Conservation (phyloP, 495 filamentous ascomycete genomes). For the Penicillium waksmanii region DNA sequence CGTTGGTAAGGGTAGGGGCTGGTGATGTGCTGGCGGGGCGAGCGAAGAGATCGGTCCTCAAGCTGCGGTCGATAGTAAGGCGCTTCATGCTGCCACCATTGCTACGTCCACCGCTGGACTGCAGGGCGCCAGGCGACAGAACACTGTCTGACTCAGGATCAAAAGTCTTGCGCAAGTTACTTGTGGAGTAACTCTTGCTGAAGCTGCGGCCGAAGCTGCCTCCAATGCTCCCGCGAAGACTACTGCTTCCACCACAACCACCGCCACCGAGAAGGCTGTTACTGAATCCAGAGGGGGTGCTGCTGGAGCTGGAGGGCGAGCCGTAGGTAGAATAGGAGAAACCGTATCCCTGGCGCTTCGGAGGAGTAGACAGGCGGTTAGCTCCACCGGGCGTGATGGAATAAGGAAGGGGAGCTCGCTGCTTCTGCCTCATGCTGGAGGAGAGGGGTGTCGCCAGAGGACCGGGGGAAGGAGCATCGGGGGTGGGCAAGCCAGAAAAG, state of each 20-base stretch:
- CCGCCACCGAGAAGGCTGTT: slow-evolving; percentile 65
- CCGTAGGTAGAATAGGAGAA: slow-evolving; percentile 90
- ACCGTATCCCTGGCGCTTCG: slow-evolving; percentile 76
- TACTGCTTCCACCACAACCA: slow-evolving; percentile 48
- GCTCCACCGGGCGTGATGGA: slow-evolving; percentile 82
- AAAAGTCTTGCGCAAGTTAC: slow-evolving; percentile 67
- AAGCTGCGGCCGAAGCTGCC: slow-evolving; percentile 66
- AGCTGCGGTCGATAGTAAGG: slow-evolving; percentile 83
- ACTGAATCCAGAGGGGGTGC: slow-evolving; percentile 68
- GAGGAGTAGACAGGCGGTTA: slow-evolving; percentile 78
- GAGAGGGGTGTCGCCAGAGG: slow-evolving; percentile 88
- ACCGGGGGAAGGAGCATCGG: slow-evolving; percentile 68
- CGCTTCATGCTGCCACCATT: slow-evolving; percentile 78
- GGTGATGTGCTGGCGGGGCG: slow-evolving; percentile 47
- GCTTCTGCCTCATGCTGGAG: slow-evolving; percentile 69
- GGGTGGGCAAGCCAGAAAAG: slow-evolving; percentile 69
- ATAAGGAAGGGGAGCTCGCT: slow-evolving; percentile 79
- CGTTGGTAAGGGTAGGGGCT: slow-evolving; percentile 51
- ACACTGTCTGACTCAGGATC: slow-evolving; percentile 76
- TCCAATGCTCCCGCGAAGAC: slow-evolving; percentile 41
- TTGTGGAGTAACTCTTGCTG: slow-evolving; percentile 65
- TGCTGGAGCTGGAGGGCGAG: slow-evolving; percentile 72
- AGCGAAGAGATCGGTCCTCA: slow-evolving; percentile 76
- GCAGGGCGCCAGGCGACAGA: slow-evolving; percentile 83
- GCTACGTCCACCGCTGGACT: slow-evolving; percentile 64